Percentiles rank a stretch among this genome's conserved stretches.
These are phyloP conservation scores for Gillenia trifoliata DNA, from an alignment of 306 rosid genomes.

Conservation along the genomic window DNA sequence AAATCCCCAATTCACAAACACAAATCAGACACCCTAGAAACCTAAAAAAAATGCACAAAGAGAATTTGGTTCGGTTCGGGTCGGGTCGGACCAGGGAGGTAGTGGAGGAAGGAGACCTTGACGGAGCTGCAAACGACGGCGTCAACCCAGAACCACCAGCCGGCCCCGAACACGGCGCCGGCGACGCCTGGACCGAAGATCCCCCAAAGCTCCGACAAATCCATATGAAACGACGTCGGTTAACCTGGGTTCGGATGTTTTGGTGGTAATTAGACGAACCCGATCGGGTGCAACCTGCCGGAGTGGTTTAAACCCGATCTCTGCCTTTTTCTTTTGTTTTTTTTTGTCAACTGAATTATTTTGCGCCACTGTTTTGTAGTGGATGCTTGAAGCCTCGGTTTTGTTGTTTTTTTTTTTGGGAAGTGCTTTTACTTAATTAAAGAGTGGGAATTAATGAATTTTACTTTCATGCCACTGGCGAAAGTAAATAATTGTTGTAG, in stretches of 20 bases:
- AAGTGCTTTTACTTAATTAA: too few relatives aligned
- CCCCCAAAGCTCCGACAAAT: slow-evolving; percentile 80
- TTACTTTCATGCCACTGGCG: background rate
- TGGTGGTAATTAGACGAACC: background rate
- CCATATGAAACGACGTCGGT: slow-evolving; percentile 40
- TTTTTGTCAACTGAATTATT: background rate
- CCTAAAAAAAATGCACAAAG: background rate
- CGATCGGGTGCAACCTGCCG: background rate
- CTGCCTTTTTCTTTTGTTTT: background rate
- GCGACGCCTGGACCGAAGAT: slow-evolving; percentile 95
- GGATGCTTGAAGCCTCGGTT: background rate
- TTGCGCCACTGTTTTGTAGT: background rate
- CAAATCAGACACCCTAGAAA: slow-evolving; percentile 38
- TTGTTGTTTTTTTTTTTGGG: background rate
- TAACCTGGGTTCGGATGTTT: background rate
- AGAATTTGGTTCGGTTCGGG: background rate
- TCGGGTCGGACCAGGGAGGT: slow-evolving; percentile 68
- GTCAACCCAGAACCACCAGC: slow-evolving; percentile 99
- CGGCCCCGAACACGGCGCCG: slow-evolving; percentile 87
- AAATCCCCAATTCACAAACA: slow-evolving; percentile 9
- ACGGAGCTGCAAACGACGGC: slow-evolving; percentile 93
- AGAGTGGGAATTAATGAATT: background rate
- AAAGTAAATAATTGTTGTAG: background rate
- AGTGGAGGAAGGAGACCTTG: slow-evolving; percentile 76
- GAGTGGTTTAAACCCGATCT: background rate